Base-by-base conservation (phyloP, 1,139 yeast species). In the Debaryomyces sp. region DNA sequence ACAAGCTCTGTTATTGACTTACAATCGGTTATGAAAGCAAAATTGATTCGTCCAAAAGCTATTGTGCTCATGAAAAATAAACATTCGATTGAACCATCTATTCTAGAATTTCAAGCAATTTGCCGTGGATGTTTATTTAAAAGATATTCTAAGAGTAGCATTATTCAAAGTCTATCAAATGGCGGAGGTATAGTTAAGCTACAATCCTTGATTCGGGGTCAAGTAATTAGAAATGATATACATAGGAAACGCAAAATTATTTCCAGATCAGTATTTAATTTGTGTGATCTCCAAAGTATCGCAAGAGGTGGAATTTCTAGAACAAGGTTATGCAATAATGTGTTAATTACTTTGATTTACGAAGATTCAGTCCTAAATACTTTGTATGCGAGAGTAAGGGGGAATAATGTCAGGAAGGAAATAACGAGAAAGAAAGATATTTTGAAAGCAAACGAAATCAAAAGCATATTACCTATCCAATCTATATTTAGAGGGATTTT, bases 301-400 rank as follows among this genome's bases (percentile, higher is more conserved):
- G 71, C 75, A 1, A 72, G 88, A 51, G 89, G 85, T 27, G 83
- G 78, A 1, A 57, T 76, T 3, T 55, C 75, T 1, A 70, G 89
- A 55, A 70, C 74, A 3, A 69, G 66, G 30, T 61, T 82, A 45
- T 76, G 80, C 52, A 72, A 78, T 51, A 66, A 61, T 47, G 75
- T 78, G 2, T 64, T 80, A 55, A 67, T 78, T 26, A 67, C 76
- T 1, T 67, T 78, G 49, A 57, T 76, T 48, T 68, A 68, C 44
- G 74, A 73, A 54, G 81, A 78, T 49, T 51, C 62, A 1, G 54
- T 55, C 10, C 66, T 78, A 59, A 71, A 68, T 49, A 54, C 60
- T 21, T 64, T 84, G 15, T 70, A 67, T 44, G 82, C 85, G 2
- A 62, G 66, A 45, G 68, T 73, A 1, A 69, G 80, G 54, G 88